These are phyloP conservation scores for Tylopilus vinaceipallidus DNA, from an alignment of 768 basidiomycete genomes.

Conservation along the genomic window DNA sequence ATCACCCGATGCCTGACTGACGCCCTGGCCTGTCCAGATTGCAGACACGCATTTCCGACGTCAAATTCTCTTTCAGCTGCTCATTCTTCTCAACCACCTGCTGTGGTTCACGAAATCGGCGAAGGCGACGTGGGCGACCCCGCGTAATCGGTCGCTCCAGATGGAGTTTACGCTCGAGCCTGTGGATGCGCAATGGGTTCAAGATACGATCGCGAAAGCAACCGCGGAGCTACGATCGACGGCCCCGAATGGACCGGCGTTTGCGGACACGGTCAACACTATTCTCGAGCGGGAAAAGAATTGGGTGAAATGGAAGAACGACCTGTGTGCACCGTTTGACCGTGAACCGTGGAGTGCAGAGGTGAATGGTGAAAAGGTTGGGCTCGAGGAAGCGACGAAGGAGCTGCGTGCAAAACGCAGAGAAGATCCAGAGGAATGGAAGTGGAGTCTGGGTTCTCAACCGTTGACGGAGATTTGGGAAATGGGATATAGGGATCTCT, in stretches of 20 bases:
- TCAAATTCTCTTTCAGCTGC: conserved; percentile 83
- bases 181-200: conserved; percentile 71
- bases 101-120: conserved; percentile 68
- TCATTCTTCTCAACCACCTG: conserved; percentile 76
- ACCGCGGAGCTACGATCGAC: conserved; percentile 64
- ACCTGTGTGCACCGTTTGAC: conserved; percentile 76
- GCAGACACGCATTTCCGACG: conserved; percentile 92
- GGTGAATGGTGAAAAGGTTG: conserved; percentile 47
- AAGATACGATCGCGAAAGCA: conserved; percentile 60
- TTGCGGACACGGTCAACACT: conserved; percentile 67
- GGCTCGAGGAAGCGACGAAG: conserved; percentile 62
- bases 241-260: conserved; percentile 71
- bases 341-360: conserved; percentile 60
- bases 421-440: conserved; percentile 59
- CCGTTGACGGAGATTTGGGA: conserved; percentile 81
- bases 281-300: conserved; percentile 84
- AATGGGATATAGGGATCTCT: conserved; percentile 68
- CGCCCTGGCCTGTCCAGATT: conserved; percentile 47
- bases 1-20: conserved; percentile 5
- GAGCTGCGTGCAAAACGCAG: conserved; percentile 51
- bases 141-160: conserved; percentile 75
- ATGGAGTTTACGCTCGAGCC: conserved; percentile 78
- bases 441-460: conserved; percentile 63
- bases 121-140: conserved; percentile 57
- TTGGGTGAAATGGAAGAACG: conserved; percentile 90